A percentile compares a stretch with the other conserved stretches of the same genome.
phyloP scores from a whole-genome alignment of 768 basidiomycete species.

The Phaffia australis region DNA sequence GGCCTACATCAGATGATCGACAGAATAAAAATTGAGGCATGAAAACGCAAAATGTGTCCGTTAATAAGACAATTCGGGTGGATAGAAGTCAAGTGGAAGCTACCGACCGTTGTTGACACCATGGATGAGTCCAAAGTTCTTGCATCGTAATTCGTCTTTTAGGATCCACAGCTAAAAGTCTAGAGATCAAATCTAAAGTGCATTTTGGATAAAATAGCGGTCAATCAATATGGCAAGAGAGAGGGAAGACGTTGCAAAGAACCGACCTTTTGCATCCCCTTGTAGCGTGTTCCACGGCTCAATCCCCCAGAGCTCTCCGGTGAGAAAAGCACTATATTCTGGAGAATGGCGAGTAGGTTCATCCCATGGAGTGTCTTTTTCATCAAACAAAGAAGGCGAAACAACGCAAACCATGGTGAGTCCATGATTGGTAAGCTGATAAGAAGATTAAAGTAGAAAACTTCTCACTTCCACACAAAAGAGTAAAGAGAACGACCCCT shows the following conservation, averaged over 20 bases:
- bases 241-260: slow-evolving; percentile 14
- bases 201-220: background rate
- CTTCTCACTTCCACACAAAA: slow-evolving; percentile 69
- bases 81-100: slow-evolving; percentile 8
- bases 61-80: background rate
- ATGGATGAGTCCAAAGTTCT: slow-evolving; percentile 53
- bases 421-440: background rate
- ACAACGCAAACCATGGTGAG: background rate
- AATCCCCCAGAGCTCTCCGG: slow-evolving; percentile 60
- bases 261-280: slow-evolving; percentile 52
- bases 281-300: slow-evolving; percentile 68
- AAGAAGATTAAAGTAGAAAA: background rate
- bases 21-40: background rate
- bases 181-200: slow-evolving; percentile 56
- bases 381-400: background rate
- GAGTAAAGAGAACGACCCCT: slow-evolving; percentile 84
- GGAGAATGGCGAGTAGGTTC: slow-evolving; percentile 67
- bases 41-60: background rate
- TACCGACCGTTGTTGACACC: slow-evolving; percentile 55
- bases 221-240: background rate
- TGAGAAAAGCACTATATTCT: slow-evolving; percentile 66
- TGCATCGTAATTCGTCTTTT: slow-evolving; percentile 54
- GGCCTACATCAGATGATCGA: slow-evolving; percentile 43
- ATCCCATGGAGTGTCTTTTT: slow-evolving; percentile 91
- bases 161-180: slow-evolving; percentile 64